A percentile compares a stretch with the other conserved stretches of the same genome.
These are phyloP conservation scores for Tricholoma flavovirens DNA, from an alignment of 768 basidiomycete genomes.

Conservation along the genomic window DNA sequence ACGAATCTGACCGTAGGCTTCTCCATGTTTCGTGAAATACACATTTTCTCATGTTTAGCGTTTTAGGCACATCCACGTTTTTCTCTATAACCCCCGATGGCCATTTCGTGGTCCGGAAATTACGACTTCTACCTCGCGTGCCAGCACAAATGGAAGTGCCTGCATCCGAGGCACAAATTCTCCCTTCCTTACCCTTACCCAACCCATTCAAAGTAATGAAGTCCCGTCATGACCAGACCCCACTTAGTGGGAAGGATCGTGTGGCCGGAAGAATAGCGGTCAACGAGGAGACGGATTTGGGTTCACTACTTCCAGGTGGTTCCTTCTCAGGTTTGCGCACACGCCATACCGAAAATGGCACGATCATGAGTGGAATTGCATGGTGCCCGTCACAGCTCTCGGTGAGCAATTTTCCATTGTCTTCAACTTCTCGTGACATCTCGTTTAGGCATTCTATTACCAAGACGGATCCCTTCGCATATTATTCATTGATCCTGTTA, in stretches of 20 bases:
- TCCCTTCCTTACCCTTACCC: slow-evolving; percentile 35
- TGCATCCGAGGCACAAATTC: slow-evolving; percentile 23
- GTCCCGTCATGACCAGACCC: slow-evolving; percentile 38
- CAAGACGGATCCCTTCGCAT: slow-evolving; percentile 20
- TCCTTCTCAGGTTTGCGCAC: slow-evolving; percentile 22
- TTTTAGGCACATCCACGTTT: slow-evolving; percentile 32
- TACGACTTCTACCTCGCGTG: slow-evolving; percentile 29
- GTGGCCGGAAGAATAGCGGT: slow-evolving; percentile 23
- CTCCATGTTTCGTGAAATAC: slow-evolving; percentile 1
- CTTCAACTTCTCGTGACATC: not conserved
- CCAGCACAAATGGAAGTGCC: slow-evolving; percentile 14
- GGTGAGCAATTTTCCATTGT: slow-evolving; percentile 22
- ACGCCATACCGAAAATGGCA: slow-evolving; percentile 18
- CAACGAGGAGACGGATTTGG: slow-evolving; percentile 28
- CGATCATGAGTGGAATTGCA: slow-evolving; percentile 30
- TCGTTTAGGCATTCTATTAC: slow-evolving; percentile 35
- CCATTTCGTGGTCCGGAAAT: slow-evolving; percentile 37
- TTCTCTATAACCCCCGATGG: slow-evolving; percentile 38
- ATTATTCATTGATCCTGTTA: slow-evolving; percentile 23
- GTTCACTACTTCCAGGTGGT: slow-evolving; percentile 24
- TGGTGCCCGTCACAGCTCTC: slow-evolving; percentile 43
- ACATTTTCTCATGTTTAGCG: not conserved
- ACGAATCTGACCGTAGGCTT: slow-evolving; percentile 42
- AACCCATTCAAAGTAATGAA: slow-evolving; percentile 59
- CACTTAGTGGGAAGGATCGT: slow-evolving; percentile 16